Base-by-base conservation (phyloP, 1,284 basidiomycete genomes). In the Pholiota adiposa region DNA sequence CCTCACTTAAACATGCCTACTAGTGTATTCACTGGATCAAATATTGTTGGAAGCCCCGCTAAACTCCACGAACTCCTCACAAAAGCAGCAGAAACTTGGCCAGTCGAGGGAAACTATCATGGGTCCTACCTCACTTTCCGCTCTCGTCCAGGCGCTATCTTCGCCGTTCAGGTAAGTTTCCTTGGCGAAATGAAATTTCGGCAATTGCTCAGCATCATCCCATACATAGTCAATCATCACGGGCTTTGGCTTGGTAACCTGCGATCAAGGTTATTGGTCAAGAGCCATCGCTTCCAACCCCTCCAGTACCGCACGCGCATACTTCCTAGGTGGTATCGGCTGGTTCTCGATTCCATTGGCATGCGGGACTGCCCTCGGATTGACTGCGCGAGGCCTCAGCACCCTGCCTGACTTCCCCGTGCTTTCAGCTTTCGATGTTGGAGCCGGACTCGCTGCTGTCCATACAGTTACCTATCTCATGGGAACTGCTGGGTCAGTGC, bases 271-370 rank as follows among this genome's bases (percentile, higher is more conserved):
- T 38, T 90, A 90, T 67, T 90, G 88, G 88, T 93, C 95, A 72
- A 85, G 94, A 27, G 93, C 93, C 3, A 95, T 97, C 67, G 94
- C 94, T 0, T 89, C 87, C 59, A 80, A 87, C 34, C 94, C 94
- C 0, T 84, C 85, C 0, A 89, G 84, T 16, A 90, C 89, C 27
- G 92, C 94, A 49, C 92, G 92, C 70, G 95, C 93, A 0, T 97
- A 94, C 76, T 77, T 96, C 16, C 80, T 93, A 21, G 94, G 94
- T 52, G 94, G 94, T 19, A 72, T 96, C 2, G 89, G 92, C 14
- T 94, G 93, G 92, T 91, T 94, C 68, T 87, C 90, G 1, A 92
- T 93, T 58, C 92, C 93, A 0, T 91, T 94, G 71, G 81, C 83
- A 38, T 84, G 90, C 64, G 87, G 90, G 0, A 93, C 89, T 0